Conservation (phyloP, 176 grass and related monocot genomes). For the Bothriochloa decipiens region DNA sequence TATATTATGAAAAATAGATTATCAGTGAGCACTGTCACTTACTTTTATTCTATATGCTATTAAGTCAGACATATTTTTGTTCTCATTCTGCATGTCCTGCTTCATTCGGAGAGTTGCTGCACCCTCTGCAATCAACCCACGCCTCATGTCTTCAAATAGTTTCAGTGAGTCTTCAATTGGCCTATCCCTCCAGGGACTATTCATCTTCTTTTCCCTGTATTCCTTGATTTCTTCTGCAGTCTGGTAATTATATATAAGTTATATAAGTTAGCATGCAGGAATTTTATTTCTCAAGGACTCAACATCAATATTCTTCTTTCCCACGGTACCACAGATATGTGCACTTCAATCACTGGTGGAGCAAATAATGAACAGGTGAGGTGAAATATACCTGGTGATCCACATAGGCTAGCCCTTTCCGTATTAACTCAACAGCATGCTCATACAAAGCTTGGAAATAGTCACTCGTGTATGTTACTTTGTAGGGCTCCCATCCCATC, state of each 20-base stretch:
- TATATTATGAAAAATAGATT: slow-evolving; percentile 18
- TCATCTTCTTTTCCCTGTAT: slow-evolving; percentile 91
- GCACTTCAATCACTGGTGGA: slow-evolving; percentile 21
- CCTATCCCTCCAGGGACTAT: slow-evolving; percentile 98
- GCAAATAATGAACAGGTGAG: slow-evolving; percentile 23
- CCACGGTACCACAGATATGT: neutral
- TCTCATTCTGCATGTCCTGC: slow-evolving; percentile 99
- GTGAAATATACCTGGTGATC: slow-evolving; percentile 83
- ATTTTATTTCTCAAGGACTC: slow-evolving; percentile 41
- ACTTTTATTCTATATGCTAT: slow-evolving; percentile 99
- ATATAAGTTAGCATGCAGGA: slow-evolving; percentile 30
- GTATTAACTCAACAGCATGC: slow-evolving; percentile 85
- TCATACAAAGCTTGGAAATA: slow-evolving; percentile 98
- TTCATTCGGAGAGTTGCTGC: slow-evolving; percentile 94
- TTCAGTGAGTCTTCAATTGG: slow-evolving; percentile 80
- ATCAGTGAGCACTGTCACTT: slow-evolving; percentile 33
- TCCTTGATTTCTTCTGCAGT: slow-evolving; percentile 92
- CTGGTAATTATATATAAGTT: slow-evolving; percentile 54
- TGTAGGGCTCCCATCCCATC: slow-evolving; percentile 98
- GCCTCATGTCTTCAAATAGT: slow-evolving; percentile 92
- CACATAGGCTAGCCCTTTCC: slow-evolving; percentile 88
- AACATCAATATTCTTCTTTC: slow-evolving; percentile 11
- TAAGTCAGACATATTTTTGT: slow-evolving; percentile 97
- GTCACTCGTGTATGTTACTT: slow-evolving; percentile 95
- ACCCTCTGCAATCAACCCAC: slow-evolving; percentile 81